Evolutionary conservation across 306 rosid genomes (phyloP).

Genomic region (Prunus mume): DNA sequence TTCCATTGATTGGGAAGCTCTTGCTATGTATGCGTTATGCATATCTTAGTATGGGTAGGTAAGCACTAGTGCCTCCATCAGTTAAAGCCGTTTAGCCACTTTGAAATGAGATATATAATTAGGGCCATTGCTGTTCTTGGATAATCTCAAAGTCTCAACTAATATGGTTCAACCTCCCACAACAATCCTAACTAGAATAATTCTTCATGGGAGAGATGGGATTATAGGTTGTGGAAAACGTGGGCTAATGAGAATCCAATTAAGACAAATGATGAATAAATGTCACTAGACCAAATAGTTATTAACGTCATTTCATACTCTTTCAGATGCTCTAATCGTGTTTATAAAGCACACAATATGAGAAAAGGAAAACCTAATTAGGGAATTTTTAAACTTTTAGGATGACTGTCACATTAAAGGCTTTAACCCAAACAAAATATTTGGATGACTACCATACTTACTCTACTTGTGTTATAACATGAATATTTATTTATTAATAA

Average conservation of each 20-base stretch:
- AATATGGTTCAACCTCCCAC: conserved; percentile 33
- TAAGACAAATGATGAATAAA: not conserved
- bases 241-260: not conserved
- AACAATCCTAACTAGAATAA: not conserved
- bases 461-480: too few relatives aligned
- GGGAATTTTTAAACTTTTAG: not conserved
- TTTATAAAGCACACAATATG: not conserved
- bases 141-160: not conserved
- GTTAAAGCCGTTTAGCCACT: conserved; percentile 21
- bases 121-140: conserved; percentile 14
- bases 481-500: too few relatives aligned
- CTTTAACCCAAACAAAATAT: too few relatives aligned
- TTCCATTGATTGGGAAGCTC: not conserved
- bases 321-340: too few relatives aligned
- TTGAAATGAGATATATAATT: not conserved
- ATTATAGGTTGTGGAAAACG: not conserved
- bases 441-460: too few relatives aligned
- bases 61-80: conserved; percentile 29
- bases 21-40: conserved; percentile 13
- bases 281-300: too few relatives aligned
- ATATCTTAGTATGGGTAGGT: conserved; percentile 37
- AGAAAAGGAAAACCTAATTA: not conserved
- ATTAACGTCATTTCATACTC: too few relatives aligned
- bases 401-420: not conserved
- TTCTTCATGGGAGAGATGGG: not conserved